phyloP scores from a whole-genome alignment of 2,329 filamentous ascomycete genomes.

The Beauveria bassiana region DNA sequence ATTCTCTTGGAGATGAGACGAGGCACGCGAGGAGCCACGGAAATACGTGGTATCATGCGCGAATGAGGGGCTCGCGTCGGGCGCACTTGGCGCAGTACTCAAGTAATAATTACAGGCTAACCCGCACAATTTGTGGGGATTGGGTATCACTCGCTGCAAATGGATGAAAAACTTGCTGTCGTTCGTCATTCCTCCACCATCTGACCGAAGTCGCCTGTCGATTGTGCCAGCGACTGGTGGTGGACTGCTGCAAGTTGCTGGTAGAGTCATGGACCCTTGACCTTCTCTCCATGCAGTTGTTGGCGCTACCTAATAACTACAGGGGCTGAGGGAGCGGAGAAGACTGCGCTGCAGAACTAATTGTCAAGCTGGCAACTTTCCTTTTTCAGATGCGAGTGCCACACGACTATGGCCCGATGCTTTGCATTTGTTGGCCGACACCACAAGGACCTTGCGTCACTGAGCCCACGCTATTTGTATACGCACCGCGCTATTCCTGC shows the following conservation, averaged over 20 bases:
- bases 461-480: not conserved
- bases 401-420: not conserved
- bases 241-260: not conserved
- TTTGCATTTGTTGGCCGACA: not conserved
- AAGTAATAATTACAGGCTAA: not conserved
- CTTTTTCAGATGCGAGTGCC: not conserved
- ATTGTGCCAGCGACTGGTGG: not conserved
- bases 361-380: not conserved
- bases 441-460: not conserved
- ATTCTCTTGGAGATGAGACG: not conserved
- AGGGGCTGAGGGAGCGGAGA: not conserved
- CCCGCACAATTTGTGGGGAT: constrained; percentile 8
- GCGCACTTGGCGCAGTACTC: not conserved
- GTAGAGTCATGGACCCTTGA: constrained; percentile 4
- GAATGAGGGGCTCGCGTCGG: not conserved
- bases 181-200: constrained; percentile 4
- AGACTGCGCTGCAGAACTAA: not conserved
- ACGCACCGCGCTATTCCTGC: not conserved
- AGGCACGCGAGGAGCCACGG: not conserved
- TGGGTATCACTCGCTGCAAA: not conserved
- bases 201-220: constrained; percentile 6
- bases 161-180: constrained; percentile 7
- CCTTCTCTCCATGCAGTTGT: not conserved
- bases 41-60: not conserved
- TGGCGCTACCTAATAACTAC: not conserved